phyloP scores from a whole-genome alignment of 352 stramenopile species.

The Globisporangium alternatum region DNA sequence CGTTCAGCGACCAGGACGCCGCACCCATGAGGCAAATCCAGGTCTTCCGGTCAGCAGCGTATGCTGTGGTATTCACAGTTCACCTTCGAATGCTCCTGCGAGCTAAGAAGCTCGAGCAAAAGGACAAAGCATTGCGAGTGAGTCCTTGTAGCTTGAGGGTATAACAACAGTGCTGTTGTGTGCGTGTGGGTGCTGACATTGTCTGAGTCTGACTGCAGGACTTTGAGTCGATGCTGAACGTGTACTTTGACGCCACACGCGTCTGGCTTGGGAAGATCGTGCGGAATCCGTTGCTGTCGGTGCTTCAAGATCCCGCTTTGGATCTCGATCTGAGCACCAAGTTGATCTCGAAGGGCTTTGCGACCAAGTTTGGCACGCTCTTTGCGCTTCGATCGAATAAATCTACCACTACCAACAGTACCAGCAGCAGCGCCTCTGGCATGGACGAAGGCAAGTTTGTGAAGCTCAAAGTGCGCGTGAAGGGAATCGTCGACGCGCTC shows the following conservation, averaged over 20 bases:
- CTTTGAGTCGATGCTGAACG: conserved; percentile 53
- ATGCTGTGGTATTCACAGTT: conserved; percentile 26
- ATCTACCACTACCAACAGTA: neutral
- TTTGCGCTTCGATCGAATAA: conserved; percentile 23
- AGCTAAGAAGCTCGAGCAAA: conserved; percentile 37
- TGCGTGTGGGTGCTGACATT: neutral
- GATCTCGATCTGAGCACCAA: conserved; percentile 44
- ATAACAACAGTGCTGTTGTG: neutral
- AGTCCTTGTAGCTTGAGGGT: neutral
- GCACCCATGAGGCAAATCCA: conserved; percentile 30
- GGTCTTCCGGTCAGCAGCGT: conserved; percentile 38
- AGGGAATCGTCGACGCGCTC: conserved; percentile 48
- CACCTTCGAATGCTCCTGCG: conserved; percentile 31
- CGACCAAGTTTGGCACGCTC: conserved; percentile 46
- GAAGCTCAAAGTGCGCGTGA: conserved; percentile 61
- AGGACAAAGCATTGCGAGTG: conserved; percentile 31
- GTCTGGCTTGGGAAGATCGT: conserved; percentile 58
- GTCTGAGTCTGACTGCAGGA: conserved; percentile 25
- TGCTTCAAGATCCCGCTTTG: conserved; percentile 48
- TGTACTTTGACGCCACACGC: conserved; percentile 68
- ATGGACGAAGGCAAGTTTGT: conserved; percentile 26
- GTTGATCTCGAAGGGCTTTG: conserved; percentile 33
- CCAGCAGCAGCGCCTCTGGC: neutral
- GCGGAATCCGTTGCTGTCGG: conserved; percentile 38
- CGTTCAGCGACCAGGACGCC: conserved; percentile 23